Percentiles rank a stretch among this genome's conserved stretches.
phyloP scores from a whole-genome alignment of 169 alveolate species.

The Cryptosporidium ubiquitum region DNA sequence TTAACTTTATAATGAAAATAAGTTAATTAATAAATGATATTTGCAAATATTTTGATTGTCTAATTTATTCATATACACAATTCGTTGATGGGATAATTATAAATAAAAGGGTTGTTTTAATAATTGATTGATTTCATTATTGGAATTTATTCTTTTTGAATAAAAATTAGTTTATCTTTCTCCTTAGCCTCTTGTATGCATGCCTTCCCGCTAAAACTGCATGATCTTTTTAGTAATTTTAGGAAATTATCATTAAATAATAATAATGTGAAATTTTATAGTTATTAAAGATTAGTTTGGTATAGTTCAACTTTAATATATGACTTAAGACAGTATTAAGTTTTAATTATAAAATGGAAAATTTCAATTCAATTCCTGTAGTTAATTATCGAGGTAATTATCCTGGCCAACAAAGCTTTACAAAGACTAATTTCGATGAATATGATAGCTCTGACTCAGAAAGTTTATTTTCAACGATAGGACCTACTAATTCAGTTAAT shows the following conservation, averaged over 20 bases:
- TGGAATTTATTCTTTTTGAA: too few species aligned
- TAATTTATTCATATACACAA: neutral
- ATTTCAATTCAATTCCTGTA: slow-evolving; percentile 14
- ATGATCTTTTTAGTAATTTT: slow-evolving; percentile 27
- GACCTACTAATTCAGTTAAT: neutral
- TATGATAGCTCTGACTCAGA: slow-evolving; percentile 34
- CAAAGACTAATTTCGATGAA: slow-evolving; percentile 8
- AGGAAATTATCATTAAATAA: neutral
- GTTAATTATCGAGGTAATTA: slow-evolving; percentile 58
- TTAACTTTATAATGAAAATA: too few species aligned
- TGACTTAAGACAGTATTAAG: neutral
- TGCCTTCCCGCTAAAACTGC: slow-evolving; percentile 42
- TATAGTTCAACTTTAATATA: neutral
- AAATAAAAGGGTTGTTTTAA: too few species aligned
- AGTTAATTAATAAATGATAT: too few species aligned
- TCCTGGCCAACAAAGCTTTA: slow-evolving; percentile 24
- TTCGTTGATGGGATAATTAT: too few species aligned
- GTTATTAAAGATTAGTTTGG: neutral
- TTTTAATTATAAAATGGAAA: neutral
- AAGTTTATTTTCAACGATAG: neutral
- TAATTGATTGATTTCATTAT: too few species aligned
- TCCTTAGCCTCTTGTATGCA: neutral
- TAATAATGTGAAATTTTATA: neutral
- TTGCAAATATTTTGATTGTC: neutral
- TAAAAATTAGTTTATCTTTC: neutral